Base-by-base conservation (phyloP, 805 yeast species). In the Ogataea paradorogensis region DNA sequence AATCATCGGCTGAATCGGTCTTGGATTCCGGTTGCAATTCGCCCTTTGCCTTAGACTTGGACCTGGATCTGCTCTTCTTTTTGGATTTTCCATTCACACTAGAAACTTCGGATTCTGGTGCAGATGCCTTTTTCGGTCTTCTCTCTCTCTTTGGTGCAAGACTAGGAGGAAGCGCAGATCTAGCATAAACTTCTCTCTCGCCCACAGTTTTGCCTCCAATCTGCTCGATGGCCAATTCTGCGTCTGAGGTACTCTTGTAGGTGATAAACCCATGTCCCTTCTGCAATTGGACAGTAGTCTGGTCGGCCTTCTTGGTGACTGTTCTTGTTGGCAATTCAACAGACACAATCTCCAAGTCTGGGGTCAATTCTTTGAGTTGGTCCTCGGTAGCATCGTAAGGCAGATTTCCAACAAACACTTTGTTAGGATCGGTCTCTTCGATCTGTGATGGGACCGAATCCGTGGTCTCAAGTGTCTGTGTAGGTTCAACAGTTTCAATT, bases 231-330 rank as follows among this genome's bases (percentile, higher is more conserved):
- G 95, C 96, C 58, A 70, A 66, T 54, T 73, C 64, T 55, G 87
- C 95, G 31, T 71, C 70, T 35, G 75, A 84, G 49, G 80, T 77
- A 43, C 71, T 65, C 35, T 76, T 69, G 49, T 82, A 78, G 48
- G 74, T 74, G 47, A 80, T 76, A 56, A 82, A 77, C 1, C 72
- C 78, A 46, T 51, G 56, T 32, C 67, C 67, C 40, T 55, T 55
- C 5, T 62, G 55, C 30, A 53, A 55, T 30, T 50, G 44, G 25
- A 57, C 48, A 9, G 38, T 46, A 21, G 52, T 45, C 26, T 54
- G 53, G 30, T 48, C 34, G 15, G 42, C 50, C 45, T 53, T 52
- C 38, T 55, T 48, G 42, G 48, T 48, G 30, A 44, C 56, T 24
- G 46, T 45, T 44, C 56, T 56, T 6, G 53, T 51, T 35, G 67